Base-by-base conservation (phyloP, 2,329 filamentous ascomycete species). In the Monosporascus sp. region DNA sequence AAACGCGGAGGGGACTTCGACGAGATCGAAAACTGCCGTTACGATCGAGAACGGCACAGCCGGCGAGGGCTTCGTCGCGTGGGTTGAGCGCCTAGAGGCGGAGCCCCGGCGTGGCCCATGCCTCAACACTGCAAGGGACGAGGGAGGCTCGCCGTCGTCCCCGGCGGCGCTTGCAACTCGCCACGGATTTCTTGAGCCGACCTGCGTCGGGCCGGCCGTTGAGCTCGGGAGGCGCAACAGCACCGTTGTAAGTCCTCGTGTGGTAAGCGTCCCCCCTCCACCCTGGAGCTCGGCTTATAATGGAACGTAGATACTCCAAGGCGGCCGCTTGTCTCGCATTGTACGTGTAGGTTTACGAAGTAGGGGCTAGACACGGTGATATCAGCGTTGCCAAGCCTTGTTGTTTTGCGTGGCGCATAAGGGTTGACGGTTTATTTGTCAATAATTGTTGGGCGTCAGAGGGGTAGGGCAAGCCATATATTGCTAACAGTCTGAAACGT, bases 151-250 rank as follows among this genome's bases (percentile, higher is more conserved):
- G 3, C 76, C 52, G 74, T 76, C 50, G 54, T 83, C 6, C 74
- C 78, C 0, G 77, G 73, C 1, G 81, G 80, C 1, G 67, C 72
- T 3, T 78, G 77, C 60, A 78, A 80, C 56, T 74, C 77, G 0
- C 79, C 80, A 0, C 77, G 82, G 50, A 66, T 79, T 79, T 7
- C 65, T 79, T 18, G 75, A 77, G 65, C 67, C 77, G 7, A 77
- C 72, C 25, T 75, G 76, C 3, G 49, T 67, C 25, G 76, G 76
- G 0, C 74, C 74, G 1, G 63, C 65, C 0, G 57, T 55, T 0
- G 70, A 76, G 39, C 63, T 77, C 5, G 57, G 65, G 45, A 66
- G 65, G 50, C 63, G 64, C 44, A 64, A 62, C n/a, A 70, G 70
- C 54, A 66, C 71, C 3, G 70, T 81, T 2, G 59, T 82, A 61